These are phyloP conservation scores for Aspergillus ibericus DNA, from an alignment of 2,329 filamentous ascomycete genomes.

Conservation along the genomic window DNA sequence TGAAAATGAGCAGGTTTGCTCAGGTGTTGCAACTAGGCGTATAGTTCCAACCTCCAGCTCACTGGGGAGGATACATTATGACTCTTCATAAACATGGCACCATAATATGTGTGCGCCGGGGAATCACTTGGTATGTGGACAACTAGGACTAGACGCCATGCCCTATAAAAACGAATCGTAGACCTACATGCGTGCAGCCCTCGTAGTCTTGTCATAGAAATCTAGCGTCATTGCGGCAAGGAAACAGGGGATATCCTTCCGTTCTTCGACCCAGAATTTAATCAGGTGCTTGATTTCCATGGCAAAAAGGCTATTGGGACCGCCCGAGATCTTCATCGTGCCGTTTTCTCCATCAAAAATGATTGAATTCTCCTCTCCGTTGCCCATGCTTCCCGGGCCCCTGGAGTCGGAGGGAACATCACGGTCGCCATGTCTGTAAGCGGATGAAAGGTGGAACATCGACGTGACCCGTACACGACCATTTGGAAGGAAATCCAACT, in stretches of 20 bases:
- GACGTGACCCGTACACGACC: conserved; percentile 90
- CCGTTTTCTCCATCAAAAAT: conserved; percentile 92
- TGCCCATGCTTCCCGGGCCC: conserved; percentile 45
- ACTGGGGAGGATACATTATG: not conserved
- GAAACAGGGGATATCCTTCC: conserved; percentile 91
- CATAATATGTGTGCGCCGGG: conserved; percentile 22
- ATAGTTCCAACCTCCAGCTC: not conserved
- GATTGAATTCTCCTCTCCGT: conserved; percentile 57
- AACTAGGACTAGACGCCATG: not conserved
- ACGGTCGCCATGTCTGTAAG: conserved; percentile 42
- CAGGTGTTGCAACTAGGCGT: not conserved
- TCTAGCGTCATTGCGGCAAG: conserved; percentile 87
- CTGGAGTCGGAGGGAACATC: conserved; percentile 61
- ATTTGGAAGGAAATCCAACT: conserved; percentile 94
- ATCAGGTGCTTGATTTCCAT: conserved; percentile 81
- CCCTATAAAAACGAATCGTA: not conserved
- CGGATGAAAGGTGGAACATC: conserved; percentile 71
- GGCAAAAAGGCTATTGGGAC: conserved; percentile 82
- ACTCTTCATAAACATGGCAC: conserved; percentile 10
- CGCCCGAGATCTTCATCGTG: conserved; percentile 96
- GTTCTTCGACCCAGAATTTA: conserved; percentile 92
- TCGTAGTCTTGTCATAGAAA: conserved; percentile 71
- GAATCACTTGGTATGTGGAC: conserved; percentile 20
- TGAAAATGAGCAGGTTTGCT: too few species aligned
- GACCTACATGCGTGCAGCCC: conserved; percentile 38